Conservation (phyloP, 2,329 filamentous ascomycete species). For the Juglanconis juglandina region DNA sequence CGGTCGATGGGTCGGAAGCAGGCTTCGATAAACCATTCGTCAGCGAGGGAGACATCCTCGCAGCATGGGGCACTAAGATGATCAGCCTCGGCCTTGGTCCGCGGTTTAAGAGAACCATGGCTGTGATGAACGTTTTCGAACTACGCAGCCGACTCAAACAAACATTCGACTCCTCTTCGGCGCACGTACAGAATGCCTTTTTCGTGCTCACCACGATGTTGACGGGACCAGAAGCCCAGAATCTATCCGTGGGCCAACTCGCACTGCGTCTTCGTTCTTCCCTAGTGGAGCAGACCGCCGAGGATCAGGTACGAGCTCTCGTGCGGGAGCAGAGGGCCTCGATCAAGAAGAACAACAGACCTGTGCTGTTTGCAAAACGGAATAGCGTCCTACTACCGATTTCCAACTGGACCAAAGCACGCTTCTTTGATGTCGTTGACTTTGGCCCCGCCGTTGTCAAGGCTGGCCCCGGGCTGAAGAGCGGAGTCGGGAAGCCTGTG, state of each 20-base stretch:
- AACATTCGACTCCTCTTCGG: constrained; percentile 24
- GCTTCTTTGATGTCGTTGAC: constrained; percentile 32
- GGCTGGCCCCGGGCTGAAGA: not conserved
- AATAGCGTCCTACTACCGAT: not conserved
- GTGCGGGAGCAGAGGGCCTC: not conserved
- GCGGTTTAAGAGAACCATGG: constrained; percentile 27
- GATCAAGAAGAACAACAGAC: not conserved
- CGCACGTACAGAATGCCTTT: constrained; percentile 19
- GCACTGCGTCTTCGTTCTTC: constrained; percentile 15
- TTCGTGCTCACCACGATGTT: not conserved
- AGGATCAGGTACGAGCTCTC: constrained; percentile 13
- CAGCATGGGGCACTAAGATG: constrained; percentile 36
- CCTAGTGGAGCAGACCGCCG: constrained; percentile 14
- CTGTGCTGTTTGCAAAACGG: not conserved
- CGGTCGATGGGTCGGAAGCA: constrained; percentile 8
- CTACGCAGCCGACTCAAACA: constrained; percentile 28
- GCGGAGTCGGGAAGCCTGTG: not conserved
- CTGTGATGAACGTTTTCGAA: constrained; percentile 36
- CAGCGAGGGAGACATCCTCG: constrained; percentile 43
- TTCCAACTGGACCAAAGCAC: constrained; percentile 25
- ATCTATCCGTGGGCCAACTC: constrained; percentile 14
- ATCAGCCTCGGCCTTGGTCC: constrained; percentile 21
- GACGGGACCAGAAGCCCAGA: not conserved
- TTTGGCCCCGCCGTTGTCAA: constrained; percentile 28
- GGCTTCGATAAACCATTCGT: constrained; percentile 30